A percentile compares a stretch with the other conserved stretches of the same genome.
Conservation (phyloP, 2,329 filamentous ascomycete species). For the Trichoderma lentiforme region DNA sequence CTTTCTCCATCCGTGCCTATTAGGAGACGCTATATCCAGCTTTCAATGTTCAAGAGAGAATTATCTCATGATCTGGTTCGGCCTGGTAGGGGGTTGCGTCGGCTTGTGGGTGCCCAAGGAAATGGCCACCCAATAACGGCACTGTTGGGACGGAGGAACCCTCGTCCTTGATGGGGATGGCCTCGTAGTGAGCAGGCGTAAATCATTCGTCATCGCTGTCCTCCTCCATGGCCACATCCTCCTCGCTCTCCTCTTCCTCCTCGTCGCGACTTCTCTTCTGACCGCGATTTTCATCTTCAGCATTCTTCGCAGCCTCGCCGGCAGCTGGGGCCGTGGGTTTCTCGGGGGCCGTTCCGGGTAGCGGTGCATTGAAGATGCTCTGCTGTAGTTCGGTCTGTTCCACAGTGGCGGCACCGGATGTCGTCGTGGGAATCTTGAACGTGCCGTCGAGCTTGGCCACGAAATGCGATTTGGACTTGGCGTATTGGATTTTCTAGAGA, state of each 20-base stretch:
- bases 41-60: constrained; percentile 60
- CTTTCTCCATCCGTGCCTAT: constrained; percentile 90
- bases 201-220: constrained; percentile 68
- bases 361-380: constrained; percentile 72
- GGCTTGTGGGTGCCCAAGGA: constrained; percentile 73
- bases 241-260: constrained; percentile 66
- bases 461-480: constrained; percentile 82
- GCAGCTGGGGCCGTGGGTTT: constrained; percentile 45
- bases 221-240: constrained; percentile 66
- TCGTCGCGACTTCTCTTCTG: constrained; percentile 69
- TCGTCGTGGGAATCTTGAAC: constrained; percentile 65
- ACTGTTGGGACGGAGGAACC: neutral
- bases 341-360: constrained; percentile 48
- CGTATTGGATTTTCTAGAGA: constrained; percentile 80
- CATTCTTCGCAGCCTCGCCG: constrained; percentile 50
- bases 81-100: constrained; percentile 77
- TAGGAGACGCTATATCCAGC: constrained; percentile 72
- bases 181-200: neutral
- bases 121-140: constrained; percentile 48
- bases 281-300: constrained; percentile 54
- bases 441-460: constrained; percentile 90
- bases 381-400: constrained; percentile 72
- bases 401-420: constrained; percentile 50
- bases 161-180: constrained; percentile 4
- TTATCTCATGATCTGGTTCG: constrained; percentile 87